phyloP scores from a whole-genome alignment of 106 monocot species.

The Acorus gramineus region DNA sequence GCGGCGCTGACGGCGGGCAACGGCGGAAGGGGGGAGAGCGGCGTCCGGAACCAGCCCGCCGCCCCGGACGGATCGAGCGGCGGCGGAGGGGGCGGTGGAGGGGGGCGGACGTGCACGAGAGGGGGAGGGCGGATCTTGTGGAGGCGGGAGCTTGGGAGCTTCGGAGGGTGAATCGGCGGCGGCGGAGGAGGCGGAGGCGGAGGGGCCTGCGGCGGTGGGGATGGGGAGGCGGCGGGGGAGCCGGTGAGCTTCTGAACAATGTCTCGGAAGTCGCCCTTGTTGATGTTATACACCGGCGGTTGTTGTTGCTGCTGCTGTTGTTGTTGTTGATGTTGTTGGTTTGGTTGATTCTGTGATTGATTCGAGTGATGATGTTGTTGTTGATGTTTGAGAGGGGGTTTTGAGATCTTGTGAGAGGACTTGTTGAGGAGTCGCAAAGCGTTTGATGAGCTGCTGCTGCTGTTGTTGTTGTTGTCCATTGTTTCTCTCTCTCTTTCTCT shows the following conservation, averaged over 20 bases:
- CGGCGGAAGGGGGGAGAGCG: conserved; percentile 5
- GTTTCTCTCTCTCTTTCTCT: too few species aligned
- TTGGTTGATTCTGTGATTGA: too few species aligned
- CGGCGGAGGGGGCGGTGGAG: neutral
- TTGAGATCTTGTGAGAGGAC: too few species aligned
- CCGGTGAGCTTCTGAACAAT: conserved; percentile 30
- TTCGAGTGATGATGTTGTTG: too few species aligned
- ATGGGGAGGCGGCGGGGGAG: neutral
- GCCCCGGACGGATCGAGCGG: neutral
- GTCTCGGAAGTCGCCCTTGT: conserved; percentile 25
- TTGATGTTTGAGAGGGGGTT: too few species aligned
- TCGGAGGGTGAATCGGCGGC: neutral
- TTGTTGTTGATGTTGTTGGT: too few species aligned
- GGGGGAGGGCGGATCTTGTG: conserved; percentile 12
- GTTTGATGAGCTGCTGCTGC: too few species aligned
- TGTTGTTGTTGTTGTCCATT: too few species aligned
- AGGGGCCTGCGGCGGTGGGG: neutral
- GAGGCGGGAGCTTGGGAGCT: neutral
- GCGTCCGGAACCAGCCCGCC: too few species aligned
- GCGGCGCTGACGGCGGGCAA: conserved; percentile 7
- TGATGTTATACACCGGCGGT: conserved; percentile 21
- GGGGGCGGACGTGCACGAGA: neutral
- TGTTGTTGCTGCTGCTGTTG: neutral
- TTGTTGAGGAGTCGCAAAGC: too few species aligned
- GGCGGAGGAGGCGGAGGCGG: neutral